Evolutionary conservation across 2,329 filamentous ascomycete species (phyloP), one percentile per base, ranked within the genome.

Genomic region (Hirsutella rhossiliensis): DNA sequence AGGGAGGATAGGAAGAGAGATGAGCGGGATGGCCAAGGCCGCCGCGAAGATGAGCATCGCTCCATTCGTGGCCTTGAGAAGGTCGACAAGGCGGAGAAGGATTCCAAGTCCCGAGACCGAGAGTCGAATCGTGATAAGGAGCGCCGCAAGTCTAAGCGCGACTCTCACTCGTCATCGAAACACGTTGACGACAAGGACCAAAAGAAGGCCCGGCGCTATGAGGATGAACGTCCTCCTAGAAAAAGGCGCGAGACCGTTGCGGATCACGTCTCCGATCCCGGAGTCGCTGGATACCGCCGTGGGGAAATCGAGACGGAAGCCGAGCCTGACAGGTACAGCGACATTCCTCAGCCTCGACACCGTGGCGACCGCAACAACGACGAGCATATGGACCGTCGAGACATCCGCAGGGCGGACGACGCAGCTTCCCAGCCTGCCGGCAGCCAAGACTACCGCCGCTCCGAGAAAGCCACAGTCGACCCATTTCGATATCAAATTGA

Each of bases 401-500:
- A 37, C n/a, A 5, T 6, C 18, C 4, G 12, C 5, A 11, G 13
- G n/a, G 18, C 53, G 46, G 54, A 53, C 50, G 54, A 58, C 53
- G 56, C 50, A 57, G 42, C 43, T 55, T 48, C 44, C 52, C 42
- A 54, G 47, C 43, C 43, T 42, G 52, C 46, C 51, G 46, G 36
- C 55, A 43, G 52, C 54, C 50, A 47, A 50, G 43, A 47, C 53
- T 41, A 36, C 19, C 47, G 55, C 45, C 51, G 56, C 43, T 47
- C 47, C 20, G 51, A 56, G 47, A 53, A 52, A 46, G 52, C 56
- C n/a, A 53, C 58, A 41, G 57, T 75, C 54, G 72, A 81, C 58
- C 74, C 76, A 17, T 80, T 80, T 56, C 68, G 77, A 55, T 80
- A 66, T 54, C 75, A 74, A 57, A 72, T 79, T 47, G 50, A 66